A percentile compares a stretch with the other conserved stretches of the same genome.
These are phyloP conservation scores for Euclidium syriacum DNA, from an alignment of 345 rosid species.

Conservation along the genomic window DNA sequence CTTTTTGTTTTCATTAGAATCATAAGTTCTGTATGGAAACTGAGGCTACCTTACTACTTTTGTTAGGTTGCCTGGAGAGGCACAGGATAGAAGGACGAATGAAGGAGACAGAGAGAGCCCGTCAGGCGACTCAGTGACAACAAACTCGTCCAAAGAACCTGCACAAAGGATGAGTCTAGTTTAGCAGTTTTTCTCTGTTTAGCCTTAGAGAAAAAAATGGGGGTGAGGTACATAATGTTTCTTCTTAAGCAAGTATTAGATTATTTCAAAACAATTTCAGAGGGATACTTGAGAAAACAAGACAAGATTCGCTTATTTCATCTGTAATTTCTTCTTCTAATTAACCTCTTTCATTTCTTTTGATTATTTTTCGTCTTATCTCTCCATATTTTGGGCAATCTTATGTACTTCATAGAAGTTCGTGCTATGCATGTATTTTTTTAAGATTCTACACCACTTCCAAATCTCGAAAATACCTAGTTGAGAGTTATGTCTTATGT, in stretches of 20 bases:
- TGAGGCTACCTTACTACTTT: background rate
- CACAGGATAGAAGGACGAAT: conserved; percentile 42
- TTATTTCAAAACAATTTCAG: background rate
- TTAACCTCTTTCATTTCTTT: background rate
- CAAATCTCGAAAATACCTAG: no score
- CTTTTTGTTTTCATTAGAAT: background rate
- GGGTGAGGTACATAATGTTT: conserved; percentile 14
- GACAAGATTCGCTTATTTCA: background rate
- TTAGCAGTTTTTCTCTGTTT: conserved; percentile 16
- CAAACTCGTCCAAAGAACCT: conserved; percentile 4
- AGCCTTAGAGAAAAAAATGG: background rate
- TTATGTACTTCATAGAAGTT: no score
- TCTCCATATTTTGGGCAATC: no score
- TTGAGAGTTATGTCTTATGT: no score
- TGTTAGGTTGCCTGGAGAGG: conserved; percentile 57
- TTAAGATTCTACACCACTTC: no score
- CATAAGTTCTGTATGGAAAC: background rate
- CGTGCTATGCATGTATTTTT: no score
- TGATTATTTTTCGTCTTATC: no score
- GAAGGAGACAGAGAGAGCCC: conserved; percentile 45
- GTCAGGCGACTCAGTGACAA: conserved; percentile 41
- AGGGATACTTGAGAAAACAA: background rate
- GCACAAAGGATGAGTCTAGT: conserved; percentile 27
- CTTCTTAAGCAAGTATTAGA: conserved; percentile 11
- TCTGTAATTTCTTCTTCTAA: background rate